Base-by-base conservation (phyloP, 148 eudicot species). In the Chenopodium album region DNA sequence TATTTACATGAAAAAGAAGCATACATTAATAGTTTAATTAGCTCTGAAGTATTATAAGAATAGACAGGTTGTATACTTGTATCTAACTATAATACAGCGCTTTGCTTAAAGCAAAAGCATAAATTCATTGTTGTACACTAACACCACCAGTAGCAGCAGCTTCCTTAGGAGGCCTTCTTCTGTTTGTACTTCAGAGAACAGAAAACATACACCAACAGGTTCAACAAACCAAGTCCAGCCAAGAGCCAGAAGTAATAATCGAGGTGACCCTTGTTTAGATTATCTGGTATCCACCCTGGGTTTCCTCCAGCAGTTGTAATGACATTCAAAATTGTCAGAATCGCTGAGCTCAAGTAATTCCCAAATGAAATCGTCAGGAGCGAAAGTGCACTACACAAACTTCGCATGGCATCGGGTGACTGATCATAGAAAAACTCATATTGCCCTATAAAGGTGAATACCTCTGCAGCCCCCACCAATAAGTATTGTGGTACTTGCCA, bases 331-430 rank as follows among this genome's bases (percentile, higher is more conserved):
- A 56, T 56, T 16, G 62, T 56, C 62, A 56, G 62, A 56, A 56
- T 56, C 22, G 4, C 19, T 0, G 62, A 56, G 62, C 62, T 56
- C 22, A 56, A 56, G 62, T 56, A 56, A 56, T 56, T 56, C 22
- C 62, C 62, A 13, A 56, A 19, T 56, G 62, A 56, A 14, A 17
- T 56, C 1, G 62, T 56, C 5, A 56, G 62, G 62, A 56, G 62
- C 19, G 62, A 56, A 19, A 56, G 62, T 16, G 62, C 62, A 56
- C 62, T 56, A 17, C 62, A 56, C 62, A 90, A 78, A 84, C 93
- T 90, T 63, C 91, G 87, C 93, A 90, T 90, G 41, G 87, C 89
- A 80, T 90, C 93, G 2, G 93, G 93, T 17, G 91, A 85, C 60
- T 90, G 91, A 73, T 90, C 90, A 52, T 90, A 90, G 84, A 90